Evolutionary conservation across 208 protist genomes (phyloP).

Genomic region (Herpetomonas tarakana): DNA sequence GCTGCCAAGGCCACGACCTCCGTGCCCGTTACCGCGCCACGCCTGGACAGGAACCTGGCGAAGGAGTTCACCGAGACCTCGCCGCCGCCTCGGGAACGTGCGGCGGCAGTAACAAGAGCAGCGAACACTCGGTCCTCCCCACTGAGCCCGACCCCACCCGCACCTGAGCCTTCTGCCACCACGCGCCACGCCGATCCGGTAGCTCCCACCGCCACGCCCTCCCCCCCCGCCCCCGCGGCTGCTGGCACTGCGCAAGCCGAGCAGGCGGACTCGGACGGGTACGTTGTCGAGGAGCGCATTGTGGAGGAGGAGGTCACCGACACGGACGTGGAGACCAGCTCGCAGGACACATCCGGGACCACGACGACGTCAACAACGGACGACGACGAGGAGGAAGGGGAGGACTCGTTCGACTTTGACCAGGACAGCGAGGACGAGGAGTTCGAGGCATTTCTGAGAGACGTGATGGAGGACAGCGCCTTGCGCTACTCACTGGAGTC

Average conservation of each 20-base stretch:
- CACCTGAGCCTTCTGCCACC: too few species aligned
- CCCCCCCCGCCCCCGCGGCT: background rate
- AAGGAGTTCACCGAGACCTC: constrained; percentile 12
- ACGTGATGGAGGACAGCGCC: constrained; percentile 10
- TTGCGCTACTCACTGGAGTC: constrained; percentile 3
- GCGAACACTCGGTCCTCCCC: background rate
- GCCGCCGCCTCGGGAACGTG: background rate
- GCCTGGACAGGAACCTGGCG: constrained; percentile 3
- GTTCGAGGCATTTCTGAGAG: constrained; percentile 6
- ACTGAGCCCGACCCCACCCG: too few species aligned
- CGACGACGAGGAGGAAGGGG: constrained; percentile 4
- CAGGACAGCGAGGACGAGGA: constrained; percentile 18
- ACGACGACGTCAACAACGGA: background rate
- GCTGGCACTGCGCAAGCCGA: background rate
- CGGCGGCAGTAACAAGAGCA: constrained; percentile 1
- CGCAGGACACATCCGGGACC: background rate
- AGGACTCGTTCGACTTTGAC: constrained; percentile 3
- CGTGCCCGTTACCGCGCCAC: background rate
- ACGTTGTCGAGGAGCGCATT: constrained; percentile 1
- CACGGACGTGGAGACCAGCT: background rate
- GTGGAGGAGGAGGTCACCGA: constrained; percentile 5
- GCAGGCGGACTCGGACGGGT: background rate
- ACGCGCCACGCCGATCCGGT: background rate
- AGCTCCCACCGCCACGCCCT: background rate
- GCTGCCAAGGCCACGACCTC: too few species aligned